Evolutionary conservation across 495 filamentous ascomycete genomes (phyloP).

Genomic region (Friedmanniomyces simplex): DNA sequence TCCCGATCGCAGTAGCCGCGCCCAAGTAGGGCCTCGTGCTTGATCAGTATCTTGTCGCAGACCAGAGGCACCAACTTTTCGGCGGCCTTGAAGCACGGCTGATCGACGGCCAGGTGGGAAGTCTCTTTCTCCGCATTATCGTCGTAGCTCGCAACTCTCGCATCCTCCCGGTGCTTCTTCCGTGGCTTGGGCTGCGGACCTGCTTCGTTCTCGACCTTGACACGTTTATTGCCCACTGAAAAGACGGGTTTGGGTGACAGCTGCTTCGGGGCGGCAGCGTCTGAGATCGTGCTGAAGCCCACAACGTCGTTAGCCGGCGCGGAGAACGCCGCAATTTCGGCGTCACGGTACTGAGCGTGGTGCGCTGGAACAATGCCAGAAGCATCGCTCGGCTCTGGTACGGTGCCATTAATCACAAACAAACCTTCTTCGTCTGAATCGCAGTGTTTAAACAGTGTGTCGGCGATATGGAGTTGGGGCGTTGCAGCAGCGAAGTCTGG

Average conservation of each 20-base stretch:
- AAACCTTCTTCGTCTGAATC: background rate
- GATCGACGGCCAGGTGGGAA: conserved; percentile 1
- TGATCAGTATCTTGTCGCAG: background rate
- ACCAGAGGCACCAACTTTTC: background rate
- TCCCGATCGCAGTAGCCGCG: background rate
- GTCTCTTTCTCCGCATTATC: background rate
- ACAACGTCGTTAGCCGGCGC: no score
- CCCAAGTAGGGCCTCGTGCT: background rate
- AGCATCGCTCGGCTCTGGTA: no score
- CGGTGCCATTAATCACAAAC: no score
- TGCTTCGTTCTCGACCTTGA: background rate
- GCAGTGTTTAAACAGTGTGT: background rate
- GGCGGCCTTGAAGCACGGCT: background rate
- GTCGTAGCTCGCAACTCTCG: background rate
- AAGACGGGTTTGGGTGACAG: no score
- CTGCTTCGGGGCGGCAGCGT: no score
- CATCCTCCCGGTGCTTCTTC: background rate
- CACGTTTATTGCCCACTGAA: no score
- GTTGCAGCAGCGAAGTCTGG: background rate
- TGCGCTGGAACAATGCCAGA: no score
- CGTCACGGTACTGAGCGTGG: no score
- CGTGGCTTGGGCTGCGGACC: background rate
- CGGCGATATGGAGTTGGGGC: background rate
- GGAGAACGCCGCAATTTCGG: no score
- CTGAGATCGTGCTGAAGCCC: no score